These are phyloP conservation scores for Silene conica DNA, from an alignment of 148 eudicot species.

Conservation along the genomic window DNA sequence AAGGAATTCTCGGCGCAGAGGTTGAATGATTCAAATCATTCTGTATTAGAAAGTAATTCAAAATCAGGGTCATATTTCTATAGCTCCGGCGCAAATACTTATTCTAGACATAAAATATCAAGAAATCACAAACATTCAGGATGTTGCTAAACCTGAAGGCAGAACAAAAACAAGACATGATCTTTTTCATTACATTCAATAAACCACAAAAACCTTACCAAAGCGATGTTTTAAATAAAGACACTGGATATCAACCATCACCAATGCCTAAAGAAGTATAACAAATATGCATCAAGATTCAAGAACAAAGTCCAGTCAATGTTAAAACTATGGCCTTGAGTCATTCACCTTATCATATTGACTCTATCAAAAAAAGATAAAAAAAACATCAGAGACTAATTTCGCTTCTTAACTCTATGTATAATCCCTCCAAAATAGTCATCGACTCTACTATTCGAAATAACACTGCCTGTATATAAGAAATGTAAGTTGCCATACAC, in stretches of 20 bases:
- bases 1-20: slow-evolving; percentile 40
- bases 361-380: not conserved
- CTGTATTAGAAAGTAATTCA: slow-evolving; percentile 33
- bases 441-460: not conserved
- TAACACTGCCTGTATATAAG: too few relatives aligned
- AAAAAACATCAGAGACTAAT: not conserved
- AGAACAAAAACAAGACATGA: not conserved
- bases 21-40: slow-evolving; percentile 47
- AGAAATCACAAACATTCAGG: not conserved
- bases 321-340: not conserved
- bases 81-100: not conserved
- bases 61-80: slow-evolving; percentile 5
- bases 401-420: not conserved
- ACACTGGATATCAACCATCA: not conserved
- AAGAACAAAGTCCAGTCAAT: not conserved
- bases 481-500: too few relatives aligned
- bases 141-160: not conserved
- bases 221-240: not conserved
- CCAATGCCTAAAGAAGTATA: not conserved
- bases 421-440: not conserved
- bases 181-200: not conserved
- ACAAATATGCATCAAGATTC: not conserved
- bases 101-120: not conserved
- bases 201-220: not conserved
- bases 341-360: not conserved